Conservation (phyloP, 1,284 basidiomycete species). For the Heterobasidion occidentale region DNA sequence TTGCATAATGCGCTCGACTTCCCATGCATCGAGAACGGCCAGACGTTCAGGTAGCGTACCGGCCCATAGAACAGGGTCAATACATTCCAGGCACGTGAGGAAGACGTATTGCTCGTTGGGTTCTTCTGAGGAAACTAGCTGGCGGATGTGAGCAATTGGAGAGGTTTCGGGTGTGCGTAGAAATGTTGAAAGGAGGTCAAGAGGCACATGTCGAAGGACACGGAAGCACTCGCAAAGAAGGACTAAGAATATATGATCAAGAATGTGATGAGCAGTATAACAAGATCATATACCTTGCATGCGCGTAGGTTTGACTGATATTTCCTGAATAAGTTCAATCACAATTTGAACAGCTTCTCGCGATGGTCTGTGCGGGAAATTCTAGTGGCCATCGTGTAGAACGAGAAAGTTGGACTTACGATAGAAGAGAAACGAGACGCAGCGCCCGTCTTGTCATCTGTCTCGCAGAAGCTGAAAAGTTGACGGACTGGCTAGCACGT, state of each 20-base stretch:
- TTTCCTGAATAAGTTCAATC: not conserved
- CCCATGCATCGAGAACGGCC: slow-evolving; percentile 52
- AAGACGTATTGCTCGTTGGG: slow-evolving; percentile 59
- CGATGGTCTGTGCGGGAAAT: not conserved
- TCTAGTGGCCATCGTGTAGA: not conserved
- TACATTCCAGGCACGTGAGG: slow-evolving; percentile 48
- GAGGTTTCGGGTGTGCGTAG: slow-evolving; percentile 12
- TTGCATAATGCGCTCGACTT: slow-evolving; percentile 63
- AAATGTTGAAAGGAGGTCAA: slow-evolving; percentile 30
- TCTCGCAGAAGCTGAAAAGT: not conserved
- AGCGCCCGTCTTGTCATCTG: not conserved
- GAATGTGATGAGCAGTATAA: not conserved
- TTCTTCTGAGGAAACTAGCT: slow-evolving; percentile 45
- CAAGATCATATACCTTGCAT: not conserved
- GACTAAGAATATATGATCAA: slow-evolving; percentile 14
- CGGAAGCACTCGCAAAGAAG: slow-evolving; percentile 42
- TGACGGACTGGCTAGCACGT: not conserved
- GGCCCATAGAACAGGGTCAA: slow-evolving; percentile 58
- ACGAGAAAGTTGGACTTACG: slow-evolving; percentile 10
- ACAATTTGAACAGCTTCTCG: not conserved
- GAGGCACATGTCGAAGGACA: slow-evolving; percentile 28
- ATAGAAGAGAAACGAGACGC: not conserved
- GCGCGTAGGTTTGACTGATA: not conserved
- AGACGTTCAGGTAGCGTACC: slow-evolving; percentile 43
- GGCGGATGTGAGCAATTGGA: slow-evolving; percentile 32